Conservation (phyloP, 371 early-diverging fungal species). For the Syncephalis fuscata region DNA sequence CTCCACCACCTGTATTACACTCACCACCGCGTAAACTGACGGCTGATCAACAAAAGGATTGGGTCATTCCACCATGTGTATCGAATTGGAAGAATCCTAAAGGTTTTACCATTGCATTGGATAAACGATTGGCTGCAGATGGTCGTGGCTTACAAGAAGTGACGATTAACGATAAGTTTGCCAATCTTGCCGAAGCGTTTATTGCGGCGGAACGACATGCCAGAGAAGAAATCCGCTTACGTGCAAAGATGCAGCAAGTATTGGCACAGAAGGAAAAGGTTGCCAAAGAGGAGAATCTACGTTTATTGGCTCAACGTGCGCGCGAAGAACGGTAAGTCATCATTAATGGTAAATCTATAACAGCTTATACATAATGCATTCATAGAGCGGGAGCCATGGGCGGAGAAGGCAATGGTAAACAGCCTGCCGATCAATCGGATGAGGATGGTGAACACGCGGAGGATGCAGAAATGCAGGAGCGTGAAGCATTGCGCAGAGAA, state of each 20-base stretch:
- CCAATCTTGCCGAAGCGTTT: slow-evolving; percentile 86
- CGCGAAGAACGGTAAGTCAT: slow-evolving; percentile 65
- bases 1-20: slow-evolving; percentile 93
- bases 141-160: slow-evolving; percentile 87
- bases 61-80: slow-evolving; percentile 95
- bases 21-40: slow-evolving; percentile 92
- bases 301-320: slow-evolving; percentile 79
- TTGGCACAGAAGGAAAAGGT: slow-evolving; percentile 90
- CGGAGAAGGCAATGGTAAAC: too few species aligned
- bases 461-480: slow-evolving; percentile 48
- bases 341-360: too few species aligned
- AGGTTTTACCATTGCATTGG: slow-evolving; percentile 94
- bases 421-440: slow-evolving; percentile 11
- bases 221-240: slow-evolving; percentile 80
- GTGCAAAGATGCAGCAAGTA: slow-evolving; percentile 76
- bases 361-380: too few species aligned
- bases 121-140: slow-evolving; percentile 94
- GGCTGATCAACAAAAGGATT: slow-evolving; percentile 85
- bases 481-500: slow-evolving; percentile 79
- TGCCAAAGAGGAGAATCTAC: slow-evolving; percentile 78
- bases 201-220: slow-evolving; percentile 88
- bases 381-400: too few species aligned
- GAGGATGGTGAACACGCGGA: slow-evolving; percentile 30
- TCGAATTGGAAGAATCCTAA: slow-evolving; percentile 98
- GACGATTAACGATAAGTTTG: slow-evolving; percentile 88